phyloP scores from a whole-genome alignment of 169 alveolate species.

The Fabrea salina region DNA sequence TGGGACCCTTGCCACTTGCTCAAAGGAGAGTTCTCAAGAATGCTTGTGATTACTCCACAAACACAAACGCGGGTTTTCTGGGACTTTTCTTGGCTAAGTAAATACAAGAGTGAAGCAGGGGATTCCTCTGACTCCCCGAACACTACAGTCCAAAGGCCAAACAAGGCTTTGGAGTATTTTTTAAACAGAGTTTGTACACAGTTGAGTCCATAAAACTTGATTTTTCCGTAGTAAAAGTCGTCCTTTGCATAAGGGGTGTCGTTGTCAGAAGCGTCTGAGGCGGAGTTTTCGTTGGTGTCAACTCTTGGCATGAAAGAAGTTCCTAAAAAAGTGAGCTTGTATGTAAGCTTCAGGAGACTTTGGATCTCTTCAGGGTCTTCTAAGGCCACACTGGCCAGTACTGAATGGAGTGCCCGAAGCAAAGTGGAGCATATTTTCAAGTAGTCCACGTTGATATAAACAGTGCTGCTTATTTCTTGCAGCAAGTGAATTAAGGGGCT shows the following conservation, averaged over 20 bases:
- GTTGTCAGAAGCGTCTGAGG: not conserved
- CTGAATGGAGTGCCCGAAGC: not conserved
- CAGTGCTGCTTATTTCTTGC: not conserved
- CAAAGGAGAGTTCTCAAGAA: not conserved
- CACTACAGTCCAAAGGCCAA: not conserved
- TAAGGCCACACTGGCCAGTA: not conserved
- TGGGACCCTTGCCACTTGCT: not conserved
- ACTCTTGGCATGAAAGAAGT: not conserved
- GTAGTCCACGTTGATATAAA: not conserved
- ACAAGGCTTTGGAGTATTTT: not conserved
- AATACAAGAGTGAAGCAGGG: too few species aligned
- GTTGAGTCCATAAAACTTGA: not conserved
- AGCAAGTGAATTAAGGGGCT: not conserved
- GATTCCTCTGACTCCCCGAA: too few species aligned
- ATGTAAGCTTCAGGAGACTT: not conserved
- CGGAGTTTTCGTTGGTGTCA: not conserved
- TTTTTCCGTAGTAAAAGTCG: not conserved
- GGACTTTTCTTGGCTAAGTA: too few species aligned
- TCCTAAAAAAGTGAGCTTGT: not conserved
- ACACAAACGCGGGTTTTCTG: too few species aligned
- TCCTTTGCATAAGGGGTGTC: not conserved
- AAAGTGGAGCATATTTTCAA: not conserved
- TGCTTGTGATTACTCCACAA: too few species aligned
- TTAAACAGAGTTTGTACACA: not conserved
- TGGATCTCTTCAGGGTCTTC: not conserved